A percentile compares a stretch with the other conserved stretches of the same genome.
phyloP scores from a whole-genome alignment of 768 basidiomycete genomes.

The Russula vinacea region DNA sequence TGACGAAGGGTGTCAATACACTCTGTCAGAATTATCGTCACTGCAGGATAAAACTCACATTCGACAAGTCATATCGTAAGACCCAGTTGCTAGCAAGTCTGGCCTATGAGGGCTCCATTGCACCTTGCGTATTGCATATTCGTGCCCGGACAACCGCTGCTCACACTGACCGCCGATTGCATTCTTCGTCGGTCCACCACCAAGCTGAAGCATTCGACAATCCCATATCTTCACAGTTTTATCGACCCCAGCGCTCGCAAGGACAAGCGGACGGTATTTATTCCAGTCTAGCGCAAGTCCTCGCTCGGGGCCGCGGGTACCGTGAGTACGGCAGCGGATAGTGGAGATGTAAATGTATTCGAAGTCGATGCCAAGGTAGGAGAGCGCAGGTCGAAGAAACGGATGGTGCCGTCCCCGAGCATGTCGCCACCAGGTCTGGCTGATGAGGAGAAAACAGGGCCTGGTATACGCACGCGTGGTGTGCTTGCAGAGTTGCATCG shows the following conservation, averaged over 20 bases:
- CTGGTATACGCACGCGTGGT: slow-evolving; percentile 82
- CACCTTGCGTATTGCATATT: slow-evolving; percentile 85
- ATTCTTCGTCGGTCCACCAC: slow-evolving; percentile 40
- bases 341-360: slow-evolving; percentile 61
- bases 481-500: slow-evolving; percentile 81
- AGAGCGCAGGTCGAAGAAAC: slow-evolving; percentile 74
- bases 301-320: slow-evolving; percentile 76
- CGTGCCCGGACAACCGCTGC: slow-evolving; percentile 72
- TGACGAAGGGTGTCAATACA: slow-evolving; percentile 17
- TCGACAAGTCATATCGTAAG: slow-evolving; percentile 95
- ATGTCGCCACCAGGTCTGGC: slow-evolving; percentile 75
- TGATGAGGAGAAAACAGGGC: slow-evolving; percentile 91
- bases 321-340: slow-evolving; percentile 70
- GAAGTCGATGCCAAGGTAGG: slow-evolving; percentile 53
- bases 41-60: slow-evolving; percentile 53
- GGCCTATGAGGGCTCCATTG: slow-evolving; percentile 84
- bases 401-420: slow-evolving; percentile 81
- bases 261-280: slow-evolving; percentile 75
- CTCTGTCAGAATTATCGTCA: not conserved
- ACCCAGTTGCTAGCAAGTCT: slow-evolving; percentile 66
- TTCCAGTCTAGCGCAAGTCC: slow-evolving; percentile 89
- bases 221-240: slow-evolving; percentile 78
- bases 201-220: slow-evolving; percentile 73
- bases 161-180: slow-evolving; percentile 73
- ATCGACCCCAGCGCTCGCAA: slow-evolving; percentile 81